Evolutionary conservation across 2,329 filamentous ascomycete species (phyloP), one percentile per base, ranked within the genome.

Genomic region (Neopestalotiopsis sp.): DNA sequence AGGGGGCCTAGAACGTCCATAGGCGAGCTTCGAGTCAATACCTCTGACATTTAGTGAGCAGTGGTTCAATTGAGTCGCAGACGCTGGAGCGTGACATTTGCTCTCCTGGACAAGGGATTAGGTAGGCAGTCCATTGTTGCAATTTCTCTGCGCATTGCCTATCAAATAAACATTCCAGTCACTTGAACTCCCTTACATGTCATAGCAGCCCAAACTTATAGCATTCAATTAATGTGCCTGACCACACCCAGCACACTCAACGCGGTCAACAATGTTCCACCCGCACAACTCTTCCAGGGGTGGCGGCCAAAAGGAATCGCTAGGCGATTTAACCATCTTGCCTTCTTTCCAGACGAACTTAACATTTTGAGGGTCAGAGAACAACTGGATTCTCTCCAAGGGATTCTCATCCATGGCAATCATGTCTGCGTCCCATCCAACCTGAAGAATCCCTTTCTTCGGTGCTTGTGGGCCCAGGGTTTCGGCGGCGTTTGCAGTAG

Each of bases 391-490:
- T 70, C 86, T 76, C 0, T 83, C 79, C 24, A 87, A 74, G 0
- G 85, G 85, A 71, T 82, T 83, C 58, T 73, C 73, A 3, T 73
- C 72, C 14, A 87, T 71, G 4, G 80, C 84, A 70, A 87, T 85
- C 64, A 86, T 72, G 74, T 87, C 84, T 5, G 83, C 84, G 74
- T 86, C 83, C 70, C 80, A 86, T 0, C 83, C 83, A 32, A 74
- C 80, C 72, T 78, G 81, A 61, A 86, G 71, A 74, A 82, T 79
- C 2, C 85, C 84, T 14, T 79, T 80, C 74, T 79, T 76, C 0
- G 84, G 84, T 5, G 81, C 84, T 76, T 83, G 78, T 1, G 75
- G 72, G 0, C 84, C 84, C 17, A 86, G 71, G 2, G 81, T 83
- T 68, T 83, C 79, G 0, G 84, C 83, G 7, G 79, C 79, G 62